These are phyloP conservation scores for Phytophthora tubulina DNA, from an alignment of 352 stramenopile species.

Conservation along the genomic window DNA sequence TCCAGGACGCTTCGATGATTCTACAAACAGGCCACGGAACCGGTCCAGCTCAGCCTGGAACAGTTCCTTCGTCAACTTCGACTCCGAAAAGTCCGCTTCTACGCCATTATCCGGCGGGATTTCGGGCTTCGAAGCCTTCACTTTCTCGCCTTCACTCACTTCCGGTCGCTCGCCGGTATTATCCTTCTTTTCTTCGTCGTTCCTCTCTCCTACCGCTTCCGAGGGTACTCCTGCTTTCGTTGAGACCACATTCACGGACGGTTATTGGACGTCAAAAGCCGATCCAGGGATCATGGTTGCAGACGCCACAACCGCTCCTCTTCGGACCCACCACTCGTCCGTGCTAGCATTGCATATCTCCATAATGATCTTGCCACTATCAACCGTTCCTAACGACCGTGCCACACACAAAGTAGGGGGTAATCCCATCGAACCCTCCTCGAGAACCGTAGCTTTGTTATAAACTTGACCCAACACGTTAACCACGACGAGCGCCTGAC, in stretches of 20 bases:
- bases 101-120: not conserved
- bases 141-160: not conserved
- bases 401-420: not conserved
- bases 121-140: not conserved
- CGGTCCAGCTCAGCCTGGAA: too few relatives aligned
- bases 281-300: not conserved
- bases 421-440: not conserved
- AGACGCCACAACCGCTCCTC: not conserved
- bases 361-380: not conserved
- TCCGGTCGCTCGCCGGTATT: too few relatives aligned
- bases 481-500: not conserved
- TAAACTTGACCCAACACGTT: not conserved
- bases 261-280: not conserved
- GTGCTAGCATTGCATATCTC: constrained; percentile 18
- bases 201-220: too few relatives aligned
- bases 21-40: too few relatives aligned
- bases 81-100: too few relatives aligned
- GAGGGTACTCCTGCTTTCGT: not conserved
- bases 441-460: not conserved
- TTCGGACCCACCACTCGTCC: constrained; percentile 4
- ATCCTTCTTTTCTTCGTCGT: too few relatives aligned
- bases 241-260: not conserved
- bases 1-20: too few relatives aligned
- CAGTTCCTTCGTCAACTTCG: too few relatives aligned
- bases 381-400: not conserved